phyloP scores from a whole-genome alignment of 345 rosid genomes.

The Ailanthus altissimus region DNA sequence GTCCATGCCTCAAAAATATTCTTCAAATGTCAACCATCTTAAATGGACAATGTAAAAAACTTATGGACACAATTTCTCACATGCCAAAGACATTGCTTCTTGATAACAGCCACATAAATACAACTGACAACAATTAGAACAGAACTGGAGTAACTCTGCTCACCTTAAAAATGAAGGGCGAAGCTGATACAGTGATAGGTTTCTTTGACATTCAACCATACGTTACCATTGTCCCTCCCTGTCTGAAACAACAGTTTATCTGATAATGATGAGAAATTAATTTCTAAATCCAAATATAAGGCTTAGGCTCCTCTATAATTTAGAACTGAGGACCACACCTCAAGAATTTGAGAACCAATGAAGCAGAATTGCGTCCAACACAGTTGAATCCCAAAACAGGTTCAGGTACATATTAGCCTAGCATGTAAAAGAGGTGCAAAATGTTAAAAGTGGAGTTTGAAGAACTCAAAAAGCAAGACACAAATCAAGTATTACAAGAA shows the following conservation, averaged over 20 bases:
- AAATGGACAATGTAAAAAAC: background rate
- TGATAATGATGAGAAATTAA: conserved; percentile 9
- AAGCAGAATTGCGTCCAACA: conserved; percentile 82
- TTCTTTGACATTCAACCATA: conserved; percentile 96
- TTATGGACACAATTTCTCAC: background rate
- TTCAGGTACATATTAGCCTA: conserved; percentile 63
- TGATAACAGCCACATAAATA: background rate
- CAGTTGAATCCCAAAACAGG: conserved; percentile 89
- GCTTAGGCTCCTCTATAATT: background rate
- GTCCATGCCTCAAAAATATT: background rate
- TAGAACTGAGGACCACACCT: conserved; percentile 37
- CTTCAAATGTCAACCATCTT: background rate
- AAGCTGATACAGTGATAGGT: conserved; percentile 75
- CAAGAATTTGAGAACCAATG: conserved; percentile 77
- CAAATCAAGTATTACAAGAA: background rate
- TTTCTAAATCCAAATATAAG: background rate
- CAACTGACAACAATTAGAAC: background rate
- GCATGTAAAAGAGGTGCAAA: conserved; percentile 8
- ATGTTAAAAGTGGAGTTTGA: background rate
- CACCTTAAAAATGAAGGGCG: conserved; percentile 84
- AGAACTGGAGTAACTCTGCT: background rate
- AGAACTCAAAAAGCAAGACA: conserved; percentile 14
- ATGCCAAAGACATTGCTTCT: background rate
- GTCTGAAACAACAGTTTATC: conserved; percentile 38
- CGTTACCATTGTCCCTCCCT: conserved; percentile 88